A percentile compares a stretch with the other conserved stretches of the same genome.
phyloP scores from a whole-genome alignment of 2,329 filamentous ascomycete genomes.

The Lecanoromycetidae sp. region DNA sequence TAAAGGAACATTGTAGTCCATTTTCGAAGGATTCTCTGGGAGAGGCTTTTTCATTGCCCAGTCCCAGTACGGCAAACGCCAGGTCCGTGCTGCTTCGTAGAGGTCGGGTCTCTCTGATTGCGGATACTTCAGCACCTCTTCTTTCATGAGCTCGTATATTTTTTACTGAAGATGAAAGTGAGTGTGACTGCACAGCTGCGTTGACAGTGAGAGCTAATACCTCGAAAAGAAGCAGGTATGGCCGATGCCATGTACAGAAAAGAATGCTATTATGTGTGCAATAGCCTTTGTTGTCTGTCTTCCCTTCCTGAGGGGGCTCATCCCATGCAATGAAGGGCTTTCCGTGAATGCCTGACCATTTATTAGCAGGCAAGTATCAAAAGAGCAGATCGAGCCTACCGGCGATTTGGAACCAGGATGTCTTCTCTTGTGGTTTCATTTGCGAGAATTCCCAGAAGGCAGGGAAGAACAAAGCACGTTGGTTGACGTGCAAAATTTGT shows the following conservation, averaged over 20 bases:
- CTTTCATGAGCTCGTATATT: background rate
- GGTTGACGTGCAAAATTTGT: background rate
- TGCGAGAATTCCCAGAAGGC: background rate
- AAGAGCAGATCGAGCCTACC: background rate
- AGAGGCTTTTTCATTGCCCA: slow-evolving; percentile 1
- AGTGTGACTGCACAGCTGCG: background rate
- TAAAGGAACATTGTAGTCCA: background rate
- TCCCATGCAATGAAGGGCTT: slow-evolving; percentile 14
- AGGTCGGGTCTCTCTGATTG: background rate
- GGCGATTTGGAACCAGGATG: slow-evolving; percentile 16
- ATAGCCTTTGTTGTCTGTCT: slow-evolving; percentile 16
- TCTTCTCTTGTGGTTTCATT: background rate
- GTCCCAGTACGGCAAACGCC: background rate
- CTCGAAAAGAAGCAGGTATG: slow-evolving; percentile 23
- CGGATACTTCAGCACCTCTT: background rate
- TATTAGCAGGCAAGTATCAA: background rate
- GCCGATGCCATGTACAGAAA: slow-evolving; percentile 24
- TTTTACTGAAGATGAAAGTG: background rate
- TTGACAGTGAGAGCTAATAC: slow-evolving; percentile 11
- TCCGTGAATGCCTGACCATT: slow-evolving; percentile 14
- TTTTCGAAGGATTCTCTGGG: no score
- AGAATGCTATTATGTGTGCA: slow-evolving; percentile 21
- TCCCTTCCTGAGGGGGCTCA: slow-evolving; percentile 7
- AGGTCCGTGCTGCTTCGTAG: background rate
- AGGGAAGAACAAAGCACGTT: background rate